A percentile compares a stretch with the other conserved stretches of the same genome.
These are phyloP conservation scores for Radiomyces spectabilis DNA, from an alignment of 192 early-diverging fungal species.

Conservation along the genomic window DNA sequence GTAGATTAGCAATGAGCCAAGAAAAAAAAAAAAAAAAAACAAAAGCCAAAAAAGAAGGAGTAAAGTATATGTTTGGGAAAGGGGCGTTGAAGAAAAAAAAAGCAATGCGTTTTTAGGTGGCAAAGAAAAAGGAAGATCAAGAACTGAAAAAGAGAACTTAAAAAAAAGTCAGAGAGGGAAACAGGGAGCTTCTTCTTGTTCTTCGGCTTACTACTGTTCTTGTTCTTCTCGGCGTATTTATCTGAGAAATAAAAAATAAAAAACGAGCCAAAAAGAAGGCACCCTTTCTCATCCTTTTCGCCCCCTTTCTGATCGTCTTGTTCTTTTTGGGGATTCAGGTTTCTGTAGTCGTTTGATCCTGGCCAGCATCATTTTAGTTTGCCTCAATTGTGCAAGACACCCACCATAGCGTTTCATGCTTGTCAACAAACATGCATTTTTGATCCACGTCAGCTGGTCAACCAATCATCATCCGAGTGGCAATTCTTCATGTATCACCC, in stretches of 20 bases:
- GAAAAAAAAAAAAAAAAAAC: conserved; percentile 1
- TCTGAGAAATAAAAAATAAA: too few species aligned
- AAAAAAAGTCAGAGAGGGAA: neutral
- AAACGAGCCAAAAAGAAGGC: too few species aligned
- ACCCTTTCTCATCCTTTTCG: too few species aligned
- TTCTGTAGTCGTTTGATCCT: too few species aligned
- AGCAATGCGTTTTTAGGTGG: neutral
- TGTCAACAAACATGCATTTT: too few species aligned
- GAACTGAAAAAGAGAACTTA: neutral
- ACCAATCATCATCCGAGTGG: neutral
- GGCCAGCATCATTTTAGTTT: too few species aligned
- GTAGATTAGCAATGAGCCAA: neutral
- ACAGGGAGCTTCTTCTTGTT: too few species aligned
- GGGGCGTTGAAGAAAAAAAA: neutral
- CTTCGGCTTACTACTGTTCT: too few species aligned
- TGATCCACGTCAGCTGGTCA: neutral
- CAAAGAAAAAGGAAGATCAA: neutral
- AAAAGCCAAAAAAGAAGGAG: neutral
- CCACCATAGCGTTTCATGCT: too few species aligned
- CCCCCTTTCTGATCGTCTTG: too few species aligned
- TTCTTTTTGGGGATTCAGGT: neutral
- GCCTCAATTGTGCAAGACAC: too few species aligned
- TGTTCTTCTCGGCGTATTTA: too few species aligned
- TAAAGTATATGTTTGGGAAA: neutral
- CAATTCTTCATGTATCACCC: neutral